These are phyloP conservation scores for Bauhinia variegata DNA, from an alignment of 306 rosid species.

Conservation along the genomic window DNA sequence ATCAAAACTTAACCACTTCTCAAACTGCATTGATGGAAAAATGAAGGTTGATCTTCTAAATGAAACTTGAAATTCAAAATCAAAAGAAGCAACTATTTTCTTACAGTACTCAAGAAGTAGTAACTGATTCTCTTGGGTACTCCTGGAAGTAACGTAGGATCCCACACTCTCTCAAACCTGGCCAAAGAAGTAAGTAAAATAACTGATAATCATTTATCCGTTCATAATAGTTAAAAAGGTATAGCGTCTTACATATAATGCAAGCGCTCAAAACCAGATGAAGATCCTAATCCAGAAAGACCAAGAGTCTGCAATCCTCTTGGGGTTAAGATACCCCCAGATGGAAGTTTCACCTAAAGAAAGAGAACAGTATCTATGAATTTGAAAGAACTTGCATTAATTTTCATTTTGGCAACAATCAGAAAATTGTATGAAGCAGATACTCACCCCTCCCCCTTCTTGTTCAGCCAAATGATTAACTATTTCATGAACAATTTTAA, in stretches of 20 bases:
- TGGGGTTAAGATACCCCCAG: constrained; percentile 87
- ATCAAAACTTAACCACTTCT: constrained; percentile 54
- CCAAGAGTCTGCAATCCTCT: constrained; percentile 89
- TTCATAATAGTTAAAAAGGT: constrained; percentile 11
- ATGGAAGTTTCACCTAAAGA: constrained; percentile 80
- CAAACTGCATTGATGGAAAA: constrained; percentile 62
- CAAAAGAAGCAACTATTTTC: constrained; percentile 39
- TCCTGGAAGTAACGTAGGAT: constrained; percentile 83
- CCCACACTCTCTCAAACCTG: constrained; percentile 97
- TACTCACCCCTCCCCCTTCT: constrained; percentile 80
- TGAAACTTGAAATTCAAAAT: constrained; percentile 34
- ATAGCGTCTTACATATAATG: constrained; percentile 73
- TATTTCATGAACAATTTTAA: constrained; percentile 70
- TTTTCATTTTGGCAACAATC: constrained; percentile 38
- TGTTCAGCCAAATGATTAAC: constrained; percentile 73
- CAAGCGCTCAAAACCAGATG: constrained; percentile 87
- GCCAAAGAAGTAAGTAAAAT: constrained; percentile 19
- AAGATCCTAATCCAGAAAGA: constrained; percentile 74
- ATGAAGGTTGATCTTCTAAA: constrained; percentile 32
- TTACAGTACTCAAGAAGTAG: constrained; percentile 76
- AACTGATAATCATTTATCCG: constrained; percentile 20
- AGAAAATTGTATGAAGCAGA: constrained; percentile 28
- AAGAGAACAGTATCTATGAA: constrained; percentile 34
- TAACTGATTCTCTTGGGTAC: constrained; percentile 70
- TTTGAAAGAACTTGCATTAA: constrained; percentile 24